Conservation (phyloP, 305 asterid genomes). For the Fraxinus greggii region DNA sequence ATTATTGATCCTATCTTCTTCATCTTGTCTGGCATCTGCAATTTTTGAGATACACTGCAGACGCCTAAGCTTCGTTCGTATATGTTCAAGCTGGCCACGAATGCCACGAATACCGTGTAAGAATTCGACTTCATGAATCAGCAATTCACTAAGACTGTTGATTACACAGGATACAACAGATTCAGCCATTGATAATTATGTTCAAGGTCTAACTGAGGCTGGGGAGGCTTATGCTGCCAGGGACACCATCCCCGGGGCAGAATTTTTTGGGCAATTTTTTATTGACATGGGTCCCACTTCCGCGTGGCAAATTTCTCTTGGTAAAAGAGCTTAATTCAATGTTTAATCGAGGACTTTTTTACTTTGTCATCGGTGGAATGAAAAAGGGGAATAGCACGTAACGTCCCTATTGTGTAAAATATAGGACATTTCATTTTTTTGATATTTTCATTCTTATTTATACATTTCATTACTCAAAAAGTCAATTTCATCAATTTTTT, state of each 20-base stretch:
- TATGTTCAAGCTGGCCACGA: slow-evolving; percentile 29
- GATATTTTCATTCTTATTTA: no score
- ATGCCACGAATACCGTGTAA: slow-evolving; percentile 26
- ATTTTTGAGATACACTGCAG: slow-evolving; percentile 42
- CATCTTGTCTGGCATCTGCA: slow-evolving; percentile 42
- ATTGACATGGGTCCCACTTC: no score
- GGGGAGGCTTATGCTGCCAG: neutral
- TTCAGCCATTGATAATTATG: slow-evolving; percentile 33
- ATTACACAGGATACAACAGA: slow-evolving; percentile 29
- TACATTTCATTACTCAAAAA: no score
- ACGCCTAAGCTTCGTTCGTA: slow-evolving; percentile 37
- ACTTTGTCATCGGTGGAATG: no score
- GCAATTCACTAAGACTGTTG: slow-evolving; percentile 26
- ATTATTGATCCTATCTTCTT: slow-evolving; percentile 38
- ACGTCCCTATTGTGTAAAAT: no score
- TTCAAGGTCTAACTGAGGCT: neutral
- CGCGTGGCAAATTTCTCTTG: no score
- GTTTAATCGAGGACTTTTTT: neutral
- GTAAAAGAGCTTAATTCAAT: no score
- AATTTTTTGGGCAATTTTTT: no score
- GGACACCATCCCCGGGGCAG: neutral
- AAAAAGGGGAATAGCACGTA: no score
- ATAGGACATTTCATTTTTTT: no score
- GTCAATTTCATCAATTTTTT: no score
- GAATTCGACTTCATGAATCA: slow-evolving; percentile 25